These are phyloP conservation scores for Lactifluus rugatus DNA, from an alignment of 768 basidiomycete genomes.

Conservation along the genomic window DNA sequence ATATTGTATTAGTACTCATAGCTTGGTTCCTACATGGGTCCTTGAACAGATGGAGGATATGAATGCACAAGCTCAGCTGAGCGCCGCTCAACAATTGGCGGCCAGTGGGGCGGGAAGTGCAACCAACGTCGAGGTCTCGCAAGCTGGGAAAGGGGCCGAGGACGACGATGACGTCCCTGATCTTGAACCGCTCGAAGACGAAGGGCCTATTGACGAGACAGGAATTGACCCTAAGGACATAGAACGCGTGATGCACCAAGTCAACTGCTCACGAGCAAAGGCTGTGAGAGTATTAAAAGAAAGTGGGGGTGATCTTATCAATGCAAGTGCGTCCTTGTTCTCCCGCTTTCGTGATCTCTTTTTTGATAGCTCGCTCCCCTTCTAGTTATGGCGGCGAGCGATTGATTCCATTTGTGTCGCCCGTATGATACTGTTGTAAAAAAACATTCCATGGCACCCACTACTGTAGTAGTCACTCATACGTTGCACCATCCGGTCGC, in stretches of 20 bases:
- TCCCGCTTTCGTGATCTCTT: not conserved
- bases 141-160: conserved; percentile 49
- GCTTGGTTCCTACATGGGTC: not conserved
- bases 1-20: not conserved
- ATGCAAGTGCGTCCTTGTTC: conserved; percentile 67
- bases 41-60: conserved; percentile 68
- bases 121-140: conserved; percentile 41
- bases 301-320: conserved; percentile 89
- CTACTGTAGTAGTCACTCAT: not conserved
- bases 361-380: not conserved
- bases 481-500: not conserved
- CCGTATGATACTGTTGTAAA: conserved; percentile 22
- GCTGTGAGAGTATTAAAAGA: conserved; percentile 87
- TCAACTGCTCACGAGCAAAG: conserved; percentile 83
- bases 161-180: conserved; percentile 72
- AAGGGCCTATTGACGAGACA: conserved; percentile 74
- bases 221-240: conserved; percentile 92
- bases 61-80: conserved; percentile 68
- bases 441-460: not conserved
- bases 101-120: conserved; percentile 38
- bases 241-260: conserved; percentile 87
- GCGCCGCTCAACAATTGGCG: conserved; percentile 71
- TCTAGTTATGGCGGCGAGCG: conserved; percentile 87
- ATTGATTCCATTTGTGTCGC: conserved; percentile 40
- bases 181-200: conserved; percentile 73